Percentiles rank a stretch among this genome's conserved stretches.
Conservation (phyloP, 164 flowering plant species). For the Amborella trichopoda region DNA sequence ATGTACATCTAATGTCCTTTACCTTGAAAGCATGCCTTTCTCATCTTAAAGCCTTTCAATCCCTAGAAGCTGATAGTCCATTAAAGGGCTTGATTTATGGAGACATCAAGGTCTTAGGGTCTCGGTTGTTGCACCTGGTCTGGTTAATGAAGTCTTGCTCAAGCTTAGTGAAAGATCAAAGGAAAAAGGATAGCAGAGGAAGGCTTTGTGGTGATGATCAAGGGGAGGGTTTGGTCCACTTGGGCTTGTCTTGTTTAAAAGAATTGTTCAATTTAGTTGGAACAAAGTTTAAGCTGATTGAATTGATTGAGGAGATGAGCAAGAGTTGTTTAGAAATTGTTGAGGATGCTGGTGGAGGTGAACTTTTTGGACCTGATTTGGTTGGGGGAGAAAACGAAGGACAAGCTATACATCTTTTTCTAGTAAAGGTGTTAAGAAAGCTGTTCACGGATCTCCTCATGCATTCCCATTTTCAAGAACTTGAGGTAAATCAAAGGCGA, state of each 20-base stretch:
- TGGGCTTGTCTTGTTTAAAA: conserved; percentile 49
- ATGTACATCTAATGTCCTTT: conserved; percentile 18
- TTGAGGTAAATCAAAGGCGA: conserved; percentile 36
- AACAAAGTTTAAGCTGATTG: conserved; percentile 12
- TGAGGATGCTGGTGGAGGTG: conserved; percentile 7
- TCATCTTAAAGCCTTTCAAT: conserved; percentile 34
- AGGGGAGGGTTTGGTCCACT: conserved; percentile 36
- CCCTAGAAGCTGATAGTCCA: conserved; percentile 33
- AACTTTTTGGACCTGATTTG: conserved; percentile 19
- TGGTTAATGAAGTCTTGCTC: conserved; percentile 32
- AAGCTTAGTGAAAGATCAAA: conserved; percentile 16
- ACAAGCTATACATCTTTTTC: conserved; percentile 26
- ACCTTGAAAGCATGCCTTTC: conserved; percentile 40
- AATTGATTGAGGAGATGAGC: conserved; percentile 38
- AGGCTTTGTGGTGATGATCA: conserved; percentile 29
- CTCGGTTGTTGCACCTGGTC: conserved; percentile 43
- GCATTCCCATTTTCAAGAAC: conserved; percentile 29
- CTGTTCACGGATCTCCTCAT: conserved; percentile 47
- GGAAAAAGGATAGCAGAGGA: conserved; percentile 33
- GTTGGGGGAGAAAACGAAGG: conserved; percentile 23
- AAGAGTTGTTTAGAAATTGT: conserved; percentile 11
- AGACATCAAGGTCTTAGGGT: conserved; percentile 47
- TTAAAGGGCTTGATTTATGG: conserved; percentile 46
- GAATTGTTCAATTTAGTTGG: conserved; percentile 32
- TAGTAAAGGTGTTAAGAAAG: conserved; percentile 39